Evolutionary conservation across 2,329 filamentous ascomycete species (phyloP), one percentile per base, ranked within the genome.

Genomic region (Apiospora pterosperma): DNA sequence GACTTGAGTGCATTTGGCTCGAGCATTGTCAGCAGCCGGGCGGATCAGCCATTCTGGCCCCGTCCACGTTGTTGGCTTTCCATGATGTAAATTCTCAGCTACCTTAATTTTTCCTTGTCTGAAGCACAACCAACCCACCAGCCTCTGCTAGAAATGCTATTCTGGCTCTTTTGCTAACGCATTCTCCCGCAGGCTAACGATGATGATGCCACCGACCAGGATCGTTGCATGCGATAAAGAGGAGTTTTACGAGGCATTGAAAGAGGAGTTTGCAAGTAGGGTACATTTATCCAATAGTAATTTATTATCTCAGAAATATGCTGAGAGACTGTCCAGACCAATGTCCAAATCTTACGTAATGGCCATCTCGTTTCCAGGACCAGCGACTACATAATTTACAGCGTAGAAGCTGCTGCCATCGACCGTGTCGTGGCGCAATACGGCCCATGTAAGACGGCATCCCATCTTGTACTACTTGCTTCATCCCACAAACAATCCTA

Each of bases 1-100:
- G 95, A 98, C 95, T 93, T 95, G 95, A 98, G 95, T 94, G 95
- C 95, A 98, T 98, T 98, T 98, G 95, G 95, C 95, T 98, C 93
- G 95, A 98, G 95, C 86, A 97, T 93, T 88, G 88, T 83, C 80
- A 82, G 84, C 82, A 80, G 82, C 76, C 79, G 74, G 79, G 80
- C 82, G 82, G 83, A 83, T 65, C 82, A 80, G 84, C 90, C 91
- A 89, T 97, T 90, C 86, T 95, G 92, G 90, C 84, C 82, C 81
- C 81, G 80, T 81, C 73, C 76, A 70, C 77, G 81, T 79, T 78
- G 82, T 82, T 82, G 82, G 84, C 86, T 87, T 90, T 97, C 95
- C 87, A 88, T 97, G 95, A 97, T 97, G 95, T 96, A 91, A 97
- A 88, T 84, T 89, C 92, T 96, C 90, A 92, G 95, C 95, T 98